A percentile compares a stretch with the other conserved stretches of the same genome.
Conservation (phyloP, 805 yeast genomes). For the Saturnispora besseyi region DNA sequence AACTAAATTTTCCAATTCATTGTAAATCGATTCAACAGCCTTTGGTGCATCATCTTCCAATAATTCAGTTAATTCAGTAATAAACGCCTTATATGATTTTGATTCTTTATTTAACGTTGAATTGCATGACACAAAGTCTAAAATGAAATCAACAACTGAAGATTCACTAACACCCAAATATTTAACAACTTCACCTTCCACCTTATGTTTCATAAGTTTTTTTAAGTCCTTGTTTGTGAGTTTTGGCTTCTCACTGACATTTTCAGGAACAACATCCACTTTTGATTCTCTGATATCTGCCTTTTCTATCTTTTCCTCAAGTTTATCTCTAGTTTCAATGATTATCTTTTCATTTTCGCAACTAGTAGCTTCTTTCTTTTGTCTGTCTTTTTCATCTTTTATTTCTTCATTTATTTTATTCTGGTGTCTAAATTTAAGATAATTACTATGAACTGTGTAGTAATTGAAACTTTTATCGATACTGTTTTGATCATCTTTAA, state of each 20-base stretch:
- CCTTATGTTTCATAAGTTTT: conserved; percentile 16
- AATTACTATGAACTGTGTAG: conserved; percentile 35
- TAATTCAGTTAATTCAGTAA: conserved; percentile 40
- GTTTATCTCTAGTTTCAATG: neutral
- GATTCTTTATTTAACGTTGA: conserved; percentile 22
- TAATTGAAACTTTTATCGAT: conserved; percentile 29
- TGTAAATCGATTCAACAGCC: conserved; percentile 16
- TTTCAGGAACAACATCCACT: neutral
- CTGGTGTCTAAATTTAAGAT: conserved; percentile 31
- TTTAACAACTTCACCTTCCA: conserved; percentile 40
- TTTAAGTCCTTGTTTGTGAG: neutral
- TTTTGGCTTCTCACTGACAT: neutral
- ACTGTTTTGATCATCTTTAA: conserved; percentile 21
- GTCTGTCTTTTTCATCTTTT: conserved; percentile 28
- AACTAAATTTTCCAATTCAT: conserved; percentile 3
- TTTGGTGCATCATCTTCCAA: conserved; percentile 36
- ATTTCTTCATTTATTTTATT: conserved; percentile 32
- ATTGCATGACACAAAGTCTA: conserved; percentile 30
- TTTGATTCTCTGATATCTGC: neutral
- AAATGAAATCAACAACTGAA: conserved; percentile 37
- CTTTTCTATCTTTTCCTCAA: neutral
- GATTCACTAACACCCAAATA: conserved; percentile 47
- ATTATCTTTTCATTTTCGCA: conserved; percentile 13
- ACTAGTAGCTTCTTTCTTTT: conserved; percentile 15
- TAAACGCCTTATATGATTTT: conserved; percentile 28